A percentile compares a stretch with the other conserved stretches of the same genome.
These are phyloP conservation scores for Schizophyllum commune DNA, from an alignment of 1,284 basidiomycete species.

Conservation along the genomic window DNA sequence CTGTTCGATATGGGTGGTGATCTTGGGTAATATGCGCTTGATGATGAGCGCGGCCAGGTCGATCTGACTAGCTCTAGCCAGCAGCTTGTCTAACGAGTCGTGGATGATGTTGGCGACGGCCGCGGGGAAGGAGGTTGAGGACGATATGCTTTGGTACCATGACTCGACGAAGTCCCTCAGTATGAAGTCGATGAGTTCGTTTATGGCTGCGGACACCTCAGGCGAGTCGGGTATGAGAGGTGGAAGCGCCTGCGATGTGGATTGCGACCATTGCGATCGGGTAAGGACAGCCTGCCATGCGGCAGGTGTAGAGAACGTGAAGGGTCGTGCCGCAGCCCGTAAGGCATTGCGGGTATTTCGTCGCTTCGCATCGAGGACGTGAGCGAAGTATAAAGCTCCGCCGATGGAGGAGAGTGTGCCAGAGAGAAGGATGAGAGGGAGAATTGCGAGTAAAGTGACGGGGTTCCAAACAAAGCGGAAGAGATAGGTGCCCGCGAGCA, in stretches of 20 bases:
- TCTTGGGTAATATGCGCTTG: conserved; percentile 75
- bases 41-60: conserved; percentile 79
- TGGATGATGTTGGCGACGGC: conserved; percentile 77
- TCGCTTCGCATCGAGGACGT: conserved; percentile 44
- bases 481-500: conserved; percentile 43
- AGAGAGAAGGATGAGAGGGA: conserved; percentile 47
- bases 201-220: conserved; percentile 58
- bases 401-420: conserved; percentile 43
- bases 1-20: conserved; percentile 85
- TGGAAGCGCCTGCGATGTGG: conserved; percentile 52
- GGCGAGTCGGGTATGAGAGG: conserved; percentile 55
- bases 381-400: conserved; percentile 46
- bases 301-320: conserved; percentile 82
- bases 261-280: conserved; percentile 77
- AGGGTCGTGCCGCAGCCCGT: conserved; percentile 51
- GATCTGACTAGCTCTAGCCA: conserved; percentile 47
- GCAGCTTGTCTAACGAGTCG: conserved; percentile 50
- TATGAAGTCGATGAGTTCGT: conserved; percentile 73
- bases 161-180: conserved; percentile 77
- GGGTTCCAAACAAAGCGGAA: conserved; percentile 57
- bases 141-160: conserved; percentile 82
- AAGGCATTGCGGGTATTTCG: conserved; percentile 27
- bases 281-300: conserved; percentile 86
- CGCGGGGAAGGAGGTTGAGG: conserved; percentile 80
- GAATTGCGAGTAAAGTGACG: conserved; percentile 53